Percentiles rank a stretch among this genome's conserved stretches.
Conservation (phyloP, 2,329 filamentous ascomycete genomes). For the Davidsoniella eucalypti region DNA sequence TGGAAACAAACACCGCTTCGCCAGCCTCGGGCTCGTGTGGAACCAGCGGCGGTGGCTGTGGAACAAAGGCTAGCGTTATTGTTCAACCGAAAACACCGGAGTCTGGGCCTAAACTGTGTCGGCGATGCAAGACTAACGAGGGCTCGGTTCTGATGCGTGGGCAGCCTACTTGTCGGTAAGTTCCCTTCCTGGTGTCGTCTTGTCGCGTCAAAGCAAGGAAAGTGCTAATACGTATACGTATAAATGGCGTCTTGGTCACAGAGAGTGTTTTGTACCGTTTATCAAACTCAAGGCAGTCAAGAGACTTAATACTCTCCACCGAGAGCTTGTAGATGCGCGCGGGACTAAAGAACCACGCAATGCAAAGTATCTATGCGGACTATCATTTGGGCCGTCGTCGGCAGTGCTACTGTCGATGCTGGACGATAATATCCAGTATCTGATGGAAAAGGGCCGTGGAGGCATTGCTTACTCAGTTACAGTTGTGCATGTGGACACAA, state of each 20-base stretch:
- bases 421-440: slow-evolving; percentile 48
- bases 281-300: slow-evolving; percentile 65
- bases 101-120: slow-evolving; percentile 8
- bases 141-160: slow-evolving; percentile 10
- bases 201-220: not conserved
- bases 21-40: no score
- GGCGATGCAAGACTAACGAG: slow-evolving; percentile 10
- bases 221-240: slow-evolving; percentile 9
- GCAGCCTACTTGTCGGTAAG: slow-evolving; percentile 18
- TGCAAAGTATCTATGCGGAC: slow-evolving; percentile 47
- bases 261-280: slow-evolving; percentile 61
- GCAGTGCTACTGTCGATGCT: slow-evolving; percentile 61
- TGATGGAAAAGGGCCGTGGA: slow-evolving; percentile 42
- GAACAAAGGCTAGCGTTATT: not conserved
- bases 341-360: slow-evolving; percentile 20
- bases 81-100: not conserved
- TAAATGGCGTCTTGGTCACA: slow-evolving; percentile 12
- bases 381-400: slow-evolving; percentile 75
- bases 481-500: slow-evolving; percentile 38
- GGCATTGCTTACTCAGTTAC: slow-evolving; percentile 51
- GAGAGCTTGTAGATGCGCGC: slow-evolving; percentile 25
- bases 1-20: no score
- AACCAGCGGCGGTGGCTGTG: not conserved
- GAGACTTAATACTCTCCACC: slow-evolving; percentile 39
- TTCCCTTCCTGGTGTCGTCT: not conserved